Evolutionary conservation across 768 basidiomycete species (phyloP).

Genomic region (Lentinula lateritia): DNA sequence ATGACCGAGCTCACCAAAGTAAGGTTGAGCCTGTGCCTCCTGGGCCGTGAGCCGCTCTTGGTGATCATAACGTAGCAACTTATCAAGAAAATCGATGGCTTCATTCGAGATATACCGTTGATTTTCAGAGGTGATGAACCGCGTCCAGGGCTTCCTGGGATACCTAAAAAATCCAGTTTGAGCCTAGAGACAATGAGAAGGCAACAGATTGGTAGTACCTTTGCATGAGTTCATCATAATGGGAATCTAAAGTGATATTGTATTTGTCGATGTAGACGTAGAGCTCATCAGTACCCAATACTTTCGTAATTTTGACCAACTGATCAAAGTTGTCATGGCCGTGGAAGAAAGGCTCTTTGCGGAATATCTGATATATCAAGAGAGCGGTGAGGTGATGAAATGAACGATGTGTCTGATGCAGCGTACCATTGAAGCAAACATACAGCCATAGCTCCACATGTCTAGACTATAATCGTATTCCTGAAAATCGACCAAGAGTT

Average conservation of each 20-base stretch:
- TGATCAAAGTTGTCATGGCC: conserved; percentile 99
- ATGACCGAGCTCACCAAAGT: conserved; percentile 61
- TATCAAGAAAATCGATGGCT: conserved; percentile 94
- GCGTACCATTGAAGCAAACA: conserved; percentile 96
- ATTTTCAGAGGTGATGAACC: conserved; percentile 93
- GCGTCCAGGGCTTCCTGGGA: conserved; percentile 91
- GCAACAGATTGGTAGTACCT: conserved; percentile 38
- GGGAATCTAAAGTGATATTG: conserved; percentile 91
- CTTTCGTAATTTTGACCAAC: conserved; percentile 96
- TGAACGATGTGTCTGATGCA: conserved; percentile 8
- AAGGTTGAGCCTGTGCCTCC: conserved; percentile 89
- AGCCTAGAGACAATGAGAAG: not conserved
- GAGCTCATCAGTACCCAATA: conserved; percentile 93
- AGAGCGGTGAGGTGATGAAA: conserved; percentile 6
- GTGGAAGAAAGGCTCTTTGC: conserved; percentile 99
- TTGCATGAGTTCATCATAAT: conserved; percentile 92
- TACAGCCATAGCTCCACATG: conserved; percentile 99
- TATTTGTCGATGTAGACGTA: conserved; percentile 93
- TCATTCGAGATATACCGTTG: conserved; percentile 96
- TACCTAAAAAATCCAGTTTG: conserved; percentile 43
- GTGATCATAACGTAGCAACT: conserved; percentile 93
- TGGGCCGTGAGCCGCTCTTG: conserved; percentile 93
- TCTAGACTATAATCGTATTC: conserved; percentile 97
- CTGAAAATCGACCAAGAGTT: conserved; percentile 95
- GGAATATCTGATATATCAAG: conserved; percentile 70